Evolutionary conservation across 1,284 basidiomycete species (phyloP).

Genomic region (Porodaedalea pini): DNA sequence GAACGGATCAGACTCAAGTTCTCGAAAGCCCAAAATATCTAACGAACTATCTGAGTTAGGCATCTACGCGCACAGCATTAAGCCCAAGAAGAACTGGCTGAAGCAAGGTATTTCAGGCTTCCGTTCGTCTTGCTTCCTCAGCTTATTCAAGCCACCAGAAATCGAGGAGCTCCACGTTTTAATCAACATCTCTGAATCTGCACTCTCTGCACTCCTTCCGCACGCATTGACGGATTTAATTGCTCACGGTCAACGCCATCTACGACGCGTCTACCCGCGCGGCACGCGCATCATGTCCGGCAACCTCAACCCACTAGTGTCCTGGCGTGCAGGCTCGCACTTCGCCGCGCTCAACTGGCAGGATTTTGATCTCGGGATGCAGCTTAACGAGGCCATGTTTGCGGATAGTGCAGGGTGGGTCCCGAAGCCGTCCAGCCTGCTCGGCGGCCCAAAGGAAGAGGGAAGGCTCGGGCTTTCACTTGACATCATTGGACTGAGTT

Average conservation of each 20-base stretch:
- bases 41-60: conserved; percentile 48
- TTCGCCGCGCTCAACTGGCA: conserved; percentile 69
- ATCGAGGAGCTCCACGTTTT: conserved; percentile 42
- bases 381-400: conserved; percentile 64
- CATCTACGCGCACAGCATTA: conserved; percentile 57
- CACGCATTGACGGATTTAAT: conserved; percentile 34
- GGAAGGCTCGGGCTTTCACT: conserved; percentile 31
- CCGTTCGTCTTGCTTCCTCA: conserved; percentile 12
- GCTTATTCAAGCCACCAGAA: conserved; percentile 26
- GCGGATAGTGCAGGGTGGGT: conserved; percentile 56
- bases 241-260: conserved; percentile 40
- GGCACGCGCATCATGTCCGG: conserved; percentile 54
- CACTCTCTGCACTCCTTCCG: conserved; percentile 40
- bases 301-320: conserved; percentile 50
- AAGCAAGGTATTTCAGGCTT: conserved; percentile 28
- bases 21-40: conserved; percentile 37
- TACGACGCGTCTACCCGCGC: conserved; percentile 56
- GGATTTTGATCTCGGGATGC: conserved; percentile 44
- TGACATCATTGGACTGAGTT: conserved; percentile 44
- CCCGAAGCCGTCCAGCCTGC: conserved; percentile 40
- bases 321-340: conserved; percentile 60
- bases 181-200: conserved; percentile 60
- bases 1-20: neutral
- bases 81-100: conserved; percentile 50
- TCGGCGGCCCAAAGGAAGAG: conserved; percentile 26